Base-by-base conservation (phyloP, 495 filamentous ascomycete genomes). In the Hypoxylon trugodes region DNA sequence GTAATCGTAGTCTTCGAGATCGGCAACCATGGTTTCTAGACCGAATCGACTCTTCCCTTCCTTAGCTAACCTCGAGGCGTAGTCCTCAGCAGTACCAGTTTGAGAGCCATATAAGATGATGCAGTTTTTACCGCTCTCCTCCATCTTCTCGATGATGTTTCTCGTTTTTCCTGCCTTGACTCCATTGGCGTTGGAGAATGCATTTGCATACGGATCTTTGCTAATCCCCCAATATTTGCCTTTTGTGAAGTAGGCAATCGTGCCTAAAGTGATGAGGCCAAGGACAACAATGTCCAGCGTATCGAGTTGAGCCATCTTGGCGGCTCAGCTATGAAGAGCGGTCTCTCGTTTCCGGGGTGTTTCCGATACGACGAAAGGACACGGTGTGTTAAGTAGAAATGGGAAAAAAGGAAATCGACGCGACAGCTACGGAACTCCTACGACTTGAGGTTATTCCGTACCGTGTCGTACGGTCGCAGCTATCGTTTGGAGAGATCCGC, bases 31-130 rank as follows among this genome's bases (percentile, higher is more conserved):
- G 53, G 95, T 97, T 81, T 97, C 96, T 41, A 99, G 82, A 18
- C 96, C 95, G 69, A 96, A 99, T 49, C 95, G 84, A 71, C 94
- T 96, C 67, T 92, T 92, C 61, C 96, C 95, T 74, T 99, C 95
- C 82, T 99, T 99, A 45, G 96, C 93, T 58, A 99, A 73, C 62
- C 95, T 84, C n/a, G 96, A 96, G 51, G 95, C 96, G 67, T 99
- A 99, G 71, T 99, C 95, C 82, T 99, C 95, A 21, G 95, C 95
- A 51, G 96, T 99, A 68, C 95, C 95, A 15, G 95, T 99, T 76
- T 99, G 95, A 43, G 95, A 98, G 46, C 94, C 95, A 69, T 97
- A 99, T 80, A 99, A 97, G 60, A 98, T 90, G 52, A 99, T 88
- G 79, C 93, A 96, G 76, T 99, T 97, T 80, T 98, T 98, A 74